A percentile compares a stretch with the other conserved stretches of the same genome.
Conservation (phyloP, 768 basidiomycete genomes). For the Chiua virens region DNA sequence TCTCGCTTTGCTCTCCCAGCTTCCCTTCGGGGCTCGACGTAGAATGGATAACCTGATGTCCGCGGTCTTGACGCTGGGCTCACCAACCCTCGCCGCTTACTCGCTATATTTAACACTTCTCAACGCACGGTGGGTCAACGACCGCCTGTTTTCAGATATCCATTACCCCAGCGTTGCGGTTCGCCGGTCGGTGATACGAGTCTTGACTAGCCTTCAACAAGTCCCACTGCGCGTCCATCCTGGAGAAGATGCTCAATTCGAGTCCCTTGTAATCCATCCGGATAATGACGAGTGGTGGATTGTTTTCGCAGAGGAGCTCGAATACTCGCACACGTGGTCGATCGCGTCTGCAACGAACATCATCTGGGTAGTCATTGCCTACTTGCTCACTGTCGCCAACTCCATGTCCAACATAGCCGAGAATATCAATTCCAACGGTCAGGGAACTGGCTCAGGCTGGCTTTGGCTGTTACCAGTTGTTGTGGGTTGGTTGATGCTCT, state of each 20-base stretch:
- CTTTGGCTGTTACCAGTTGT: slow-evolving; percentile 44
- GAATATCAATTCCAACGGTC: slow-evolving; percentile 34
- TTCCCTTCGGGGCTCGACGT: slow-evolving; percentile 45
- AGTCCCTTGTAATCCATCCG: slow-evolving; percentile 42
- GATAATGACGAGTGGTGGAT: slow-evolving; percentile 46
- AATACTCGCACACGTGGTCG: slow-evolving; percentile 42
- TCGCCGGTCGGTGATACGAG: slow-evolving; percentile 27
- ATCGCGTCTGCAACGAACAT: slow-evolving; percentile 40
- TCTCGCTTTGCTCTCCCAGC: slow-evolving; percentile 47
- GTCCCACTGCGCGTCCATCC: slow-evolving; percentile 35
- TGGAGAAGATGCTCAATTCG: slow-evolving; percentile 28
- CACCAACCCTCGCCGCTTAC: slow-evolving; percentile 45
- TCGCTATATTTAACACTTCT: slow-evolving; percentile 44
- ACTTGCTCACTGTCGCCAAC: slow-evolving; percentile 22
- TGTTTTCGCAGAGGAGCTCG: slow-evolving; percentile 30
- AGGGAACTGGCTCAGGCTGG: slow-evolving; percentile 42
- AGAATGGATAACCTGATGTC: slow-evolving; percentile 43
- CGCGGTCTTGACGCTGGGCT: slow-evolving; percentile 44
- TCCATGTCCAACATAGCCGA: slow-evolving; percentile 16
- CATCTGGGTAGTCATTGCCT: slow-evolving; percentile 45
- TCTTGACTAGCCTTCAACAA: slow-evolving; percentile 44
- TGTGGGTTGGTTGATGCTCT: slow-evolving; percentile 41
- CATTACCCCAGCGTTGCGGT: slow-evolving; percentile 20
- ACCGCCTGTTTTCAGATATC: slow-evolving; percentile 29
- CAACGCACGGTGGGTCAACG: slow-evolving; percentile 42